Conservation (phyloP, 257 asterid species). For the Lavandula angustifolia region DNA sequence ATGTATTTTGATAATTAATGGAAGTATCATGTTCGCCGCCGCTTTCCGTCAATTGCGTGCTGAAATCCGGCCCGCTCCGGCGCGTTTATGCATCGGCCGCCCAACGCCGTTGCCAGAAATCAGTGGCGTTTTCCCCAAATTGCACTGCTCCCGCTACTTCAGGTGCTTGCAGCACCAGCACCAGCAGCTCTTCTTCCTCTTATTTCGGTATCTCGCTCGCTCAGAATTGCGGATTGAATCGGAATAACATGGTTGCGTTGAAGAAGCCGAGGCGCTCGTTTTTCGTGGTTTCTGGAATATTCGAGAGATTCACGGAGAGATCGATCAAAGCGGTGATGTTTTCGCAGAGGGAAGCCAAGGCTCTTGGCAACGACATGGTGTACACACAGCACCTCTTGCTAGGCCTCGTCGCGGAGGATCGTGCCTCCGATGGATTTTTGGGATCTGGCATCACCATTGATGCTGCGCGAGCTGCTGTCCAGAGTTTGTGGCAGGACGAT, state of each 20-base stretch:
- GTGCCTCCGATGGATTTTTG: constrained; percentile 69
- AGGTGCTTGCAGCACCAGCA: constrained; percentile 41
- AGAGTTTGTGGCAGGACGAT: constrained; percentile 63
- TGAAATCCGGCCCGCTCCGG: constrained; percentile 46
- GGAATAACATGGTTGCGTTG: constrained; percentile 20
- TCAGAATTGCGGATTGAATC: constrained; percentile 25
- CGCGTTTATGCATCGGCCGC: constrained; percentile 38
- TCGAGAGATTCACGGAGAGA: constrained; percentile 92
- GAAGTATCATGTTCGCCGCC: constrained; percentile 76
- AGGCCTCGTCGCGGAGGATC: constrained; percentile 95
- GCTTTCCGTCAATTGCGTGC: constrained; percentile 53
- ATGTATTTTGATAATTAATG: constrained; percentile 26
- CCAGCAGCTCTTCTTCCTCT: constrained; percentile 48
- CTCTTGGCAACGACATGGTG: constrained; percentile 72
- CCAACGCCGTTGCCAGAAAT: constrained; percentile 40
- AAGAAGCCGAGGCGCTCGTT: constrained; percentile 48
- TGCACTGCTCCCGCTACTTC: constrained; percentile 33
- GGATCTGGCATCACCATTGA: constrained; percentile 76
- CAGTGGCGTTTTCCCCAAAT: constrained; percentile 35
- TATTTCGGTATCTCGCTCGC: constrained; percentile 58
- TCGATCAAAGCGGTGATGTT: constrained; percentile 90
- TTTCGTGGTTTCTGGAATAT: constrained; percentile 61
- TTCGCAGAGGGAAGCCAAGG: constrained; percentile 85
- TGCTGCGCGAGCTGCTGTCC: constrained; percentile 75
- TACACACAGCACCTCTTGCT: constrained; percentile 79